Evolutionary conservation across 352 stramenopile genomes (phyloP), one percentile per base, ranked within the genome.

Genomic region (Globisporangium iwayamae): DNA sequence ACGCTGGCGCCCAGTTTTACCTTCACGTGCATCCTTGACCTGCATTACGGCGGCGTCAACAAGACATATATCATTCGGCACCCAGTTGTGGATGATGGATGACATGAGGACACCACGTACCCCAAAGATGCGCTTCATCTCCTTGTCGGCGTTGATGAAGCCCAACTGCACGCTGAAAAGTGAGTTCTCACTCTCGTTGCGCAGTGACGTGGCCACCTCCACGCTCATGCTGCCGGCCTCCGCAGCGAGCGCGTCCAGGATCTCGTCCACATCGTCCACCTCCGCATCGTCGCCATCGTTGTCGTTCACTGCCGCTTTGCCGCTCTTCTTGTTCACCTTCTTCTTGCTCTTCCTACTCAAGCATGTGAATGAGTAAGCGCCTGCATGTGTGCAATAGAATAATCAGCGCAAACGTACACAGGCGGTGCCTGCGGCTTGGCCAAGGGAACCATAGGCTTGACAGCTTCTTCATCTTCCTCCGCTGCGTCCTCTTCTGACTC

Each of bases 51-150:
- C 28, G 30, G 22, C n/a, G 41, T 5, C 22, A 20, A 43, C n/a
- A 0, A 18, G 30, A 62, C 16, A 10, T 20, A n/a, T 9, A 45
- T 51, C n/a, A n/a, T 28, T 28, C 25, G 25, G 25, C 25, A 28
- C 7, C 11, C 25, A 47, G 18, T 14, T 30, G 20, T 14, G 36
- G 36, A 14, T 41, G 36, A 41, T 16, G 9, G 36, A 16, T 41
- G 11, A 10, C 34, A 39, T 39, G 36, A 41, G 36, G 10, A 41
- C 9, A 36, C 39, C 2, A 32, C 75, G 18, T 63, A 95, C 86
- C 22, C 85, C 85, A 73, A 95, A 94, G 61, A 95, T 90, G 46
- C 87, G 83, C 71, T 93, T 94, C 87, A 95, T 94, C 70, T 95
- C 87, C 66, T 89, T 93, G 64, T 95, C 87, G 18, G 87, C 87